phyloP scores from a whole-genome alignment of 2,329 filamentous ascomycete species.

The Botrytis elliptica region DNA sequence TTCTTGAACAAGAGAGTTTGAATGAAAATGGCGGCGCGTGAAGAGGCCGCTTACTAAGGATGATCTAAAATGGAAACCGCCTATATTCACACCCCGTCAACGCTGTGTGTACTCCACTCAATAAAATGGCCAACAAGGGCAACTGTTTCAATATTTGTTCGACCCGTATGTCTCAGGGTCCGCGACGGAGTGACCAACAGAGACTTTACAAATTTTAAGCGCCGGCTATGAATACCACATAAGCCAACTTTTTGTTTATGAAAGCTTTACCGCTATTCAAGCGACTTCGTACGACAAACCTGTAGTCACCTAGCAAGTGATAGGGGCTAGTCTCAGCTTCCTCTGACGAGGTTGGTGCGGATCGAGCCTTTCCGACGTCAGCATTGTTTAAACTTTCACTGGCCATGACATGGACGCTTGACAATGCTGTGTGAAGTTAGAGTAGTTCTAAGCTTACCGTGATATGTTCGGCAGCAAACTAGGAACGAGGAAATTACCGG shows the following conservation, averaged over 20 bases:
- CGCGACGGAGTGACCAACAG: not conserved
- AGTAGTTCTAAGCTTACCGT: not conserved
- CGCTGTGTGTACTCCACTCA: not conserved
- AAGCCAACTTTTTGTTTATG: not conserved
- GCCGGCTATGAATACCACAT: constrained; percentile 1
- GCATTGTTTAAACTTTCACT: not conserved
- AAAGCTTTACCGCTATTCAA: not conserved
- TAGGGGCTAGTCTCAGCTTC: not conserved
- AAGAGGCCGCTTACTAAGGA: constrained; percentile 5
- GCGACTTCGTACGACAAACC: not conserved
- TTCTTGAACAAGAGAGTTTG: not conserved
- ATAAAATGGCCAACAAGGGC: not conserved
- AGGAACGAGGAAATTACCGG: not conserved
- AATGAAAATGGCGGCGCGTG: not conserved
- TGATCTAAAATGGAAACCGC: not conserved
- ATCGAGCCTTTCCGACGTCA: constrained; percentile 1
- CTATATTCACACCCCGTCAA: not conserved
- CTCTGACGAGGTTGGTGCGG: not conserved
- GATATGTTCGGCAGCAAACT: not conserved
- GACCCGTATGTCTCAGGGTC: not conserved
- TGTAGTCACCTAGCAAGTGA: not conserved
- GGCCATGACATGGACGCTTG: not conserved
- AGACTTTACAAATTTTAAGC: constrained; percentile 1
- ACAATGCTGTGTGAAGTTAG: not conserved
- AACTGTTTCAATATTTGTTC: not conserved